Evolutionary conservation across 768 basidiomycete species (phyloP).

Genomic region (Tylopilus subfusipes): DNA sequence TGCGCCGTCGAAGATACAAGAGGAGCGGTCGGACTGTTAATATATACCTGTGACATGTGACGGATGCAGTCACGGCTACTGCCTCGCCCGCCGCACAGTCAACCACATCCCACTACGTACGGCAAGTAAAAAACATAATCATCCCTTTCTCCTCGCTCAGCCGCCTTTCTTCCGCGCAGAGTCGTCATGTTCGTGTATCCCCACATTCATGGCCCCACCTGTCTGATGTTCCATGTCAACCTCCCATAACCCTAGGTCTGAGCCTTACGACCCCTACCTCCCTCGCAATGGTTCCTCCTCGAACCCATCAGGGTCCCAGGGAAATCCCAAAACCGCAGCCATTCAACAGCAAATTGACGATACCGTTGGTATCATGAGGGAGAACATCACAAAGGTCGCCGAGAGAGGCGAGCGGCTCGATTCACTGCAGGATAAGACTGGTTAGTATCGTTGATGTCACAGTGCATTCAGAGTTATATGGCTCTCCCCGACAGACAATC

Average conservation of each 20-base stretch:
- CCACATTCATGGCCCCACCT: not conserved
- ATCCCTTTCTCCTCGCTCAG: not conserved
- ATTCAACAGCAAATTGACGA: conserved; percentile 98
- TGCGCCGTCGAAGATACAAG: too few relatives aligned
- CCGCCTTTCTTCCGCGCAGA: conserved; percentile 1
- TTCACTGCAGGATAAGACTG: conserved; percentile 96
- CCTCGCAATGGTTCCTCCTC: conserved; percentile 76
- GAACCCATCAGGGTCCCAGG: conserved; percentile 43
- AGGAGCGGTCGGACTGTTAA: too few relatives aligned
- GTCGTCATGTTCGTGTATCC: conserved; percentile 27
- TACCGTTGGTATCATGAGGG: conserved; percentile 96
- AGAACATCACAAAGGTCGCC: conserved; percentile 94
- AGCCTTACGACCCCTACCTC: conserved; percentile 98
- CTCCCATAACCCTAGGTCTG: conserved; percentile 60
- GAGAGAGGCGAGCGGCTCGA: conserved; percentile 94
- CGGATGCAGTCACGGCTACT: conserved; percentile 7
- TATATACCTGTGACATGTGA: conserved; percentile 28
- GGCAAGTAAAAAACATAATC: conserved; percentile 16
- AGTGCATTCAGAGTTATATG: not conserved
- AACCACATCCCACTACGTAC: conserved; percentile 20
- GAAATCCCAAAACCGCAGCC: conserved; percentile 83
- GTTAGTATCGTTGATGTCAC: conserved; percentile 45
- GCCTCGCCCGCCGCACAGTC: conserved; percentile 22
- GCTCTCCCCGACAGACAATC: conserved; percentile 60
- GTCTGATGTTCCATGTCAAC: conserved; percentile 6